phyloP scores from a whole-genome alignment of 768 basidiomycete species.

The Termitomyces sp. region DNA sequence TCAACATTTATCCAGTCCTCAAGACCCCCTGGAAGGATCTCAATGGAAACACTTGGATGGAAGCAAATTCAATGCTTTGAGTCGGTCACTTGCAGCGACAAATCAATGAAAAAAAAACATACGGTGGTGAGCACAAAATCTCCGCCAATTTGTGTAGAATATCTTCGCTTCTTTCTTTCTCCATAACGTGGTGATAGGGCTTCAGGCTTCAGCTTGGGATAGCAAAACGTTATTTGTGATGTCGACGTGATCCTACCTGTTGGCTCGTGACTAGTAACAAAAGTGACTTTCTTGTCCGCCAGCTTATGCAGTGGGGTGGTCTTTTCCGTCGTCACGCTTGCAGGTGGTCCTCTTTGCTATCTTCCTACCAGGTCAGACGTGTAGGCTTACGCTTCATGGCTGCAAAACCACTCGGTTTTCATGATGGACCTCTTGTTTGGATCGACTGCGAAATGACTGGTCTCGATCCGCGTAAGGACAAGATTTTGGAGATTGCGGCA shows the following conservation, averaged over 20 bases:
- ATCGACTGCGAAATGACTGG: constrained; percentile 91
- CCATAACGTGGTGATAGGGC: constrained; percentile 1
- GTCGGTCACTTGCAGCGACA: not conserved
- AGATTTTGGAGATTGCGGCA: constrained; percentile 79
- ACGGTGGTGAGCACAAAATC: constrained; percentile 24
- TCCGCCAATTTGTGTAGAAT: constrained; percentile 20
- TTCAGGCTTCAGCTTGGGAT: too few relatives aligned
- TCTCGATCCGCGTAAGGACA: constrained; percentile 60
- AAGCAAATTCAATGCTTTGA: not conserved
- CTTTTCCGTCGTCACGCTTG: constrained; percentile 8
- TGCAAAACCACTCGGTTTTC: constrained; percentile 34
- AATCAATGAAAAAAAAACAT: constrained; percentile 5
- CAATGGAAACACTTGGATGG: constrained; percentile 43
- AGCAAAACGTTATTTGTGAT: not conserved
- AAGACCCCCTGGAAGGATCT: constrained; percentile 59
- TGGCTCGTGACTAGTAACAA: not conserved
- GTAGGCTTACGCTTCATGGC: constrained; percentile 2
- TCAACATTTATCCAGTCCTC: constrained; percentile 37
- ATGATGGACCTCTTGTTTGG: constrained; percentile 75
- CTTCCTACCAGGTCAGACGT: not conserved
- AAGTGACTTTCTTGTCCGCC: too few relatives aligned
- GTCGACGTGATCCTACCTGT: not conserved
- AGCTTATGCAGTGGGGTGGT: constrained; percentile 11
- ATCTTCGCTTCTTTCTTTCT: not conserved
- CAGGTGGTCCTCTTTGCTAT: constrained; percentile 1